Base-by-base conservation (phyloP, 1,284 basidiomycete genomes). In the Porogramme epimiltina region DNA sequence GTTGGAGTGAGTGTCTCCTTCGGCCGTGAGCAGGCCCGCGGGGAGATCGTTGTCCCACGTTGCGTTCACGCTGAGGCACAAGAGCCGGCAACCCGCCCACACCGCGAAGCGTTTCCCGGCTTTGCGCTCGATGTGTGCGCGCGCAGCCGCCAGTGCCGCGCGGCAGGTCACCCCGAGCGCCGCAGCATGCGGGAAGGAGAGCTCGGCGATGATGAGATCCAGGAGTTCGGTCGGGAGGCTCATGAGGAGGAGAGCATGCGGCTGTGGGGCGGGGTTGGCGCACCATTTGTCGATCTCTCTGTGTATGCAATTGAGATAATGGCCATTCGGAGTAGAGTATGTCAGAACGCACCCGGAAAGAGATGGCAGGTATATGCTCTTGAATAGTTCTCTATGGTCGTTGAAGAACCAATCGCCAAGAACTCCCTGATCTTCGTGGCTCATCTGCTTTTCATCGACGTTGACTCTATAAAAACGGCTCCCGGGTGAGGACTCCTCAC, bases 21-120 rank as follows among this genome's bases (percentile, higher is more conserved):
- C 28, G 9, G 28, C 26, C 3, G 34, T 36, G 22, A 52, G 45
- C 41, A 52, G 34, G 34, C 45, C 22, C 8, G 19, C 8, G 6
- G 51, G 51, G 22, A 52, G 36, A n/a, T n/a, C n/a, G n/a, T n/a
- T n/a, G 36, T 52, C 41, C 18, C 23, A 37, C 31, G 18, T 13
- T 8, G 3, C 15, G 19, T 25, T 33, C 16, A 19, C 26, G 10
- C 45, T 42, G 10, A 52, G 10, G 41, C 45, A 47, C n/a, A 52
- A 19, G 41, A 52, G 25, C 25, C 51, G 51, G 41, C 45, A 31
- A 6, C 36, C 45, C 15, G 34, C 45, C 45, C 40, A 47, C 16
- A 34, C 25, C 33, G 45, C 39, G 24, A 36, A 31, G 45, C 20
- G 36, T 26, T 16, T 28, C 11, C 40, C 33, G 28, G 20, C 19